Conservation (phyloP, 163 green algal genomes). For the Scenedesmus sp. region DNA sequence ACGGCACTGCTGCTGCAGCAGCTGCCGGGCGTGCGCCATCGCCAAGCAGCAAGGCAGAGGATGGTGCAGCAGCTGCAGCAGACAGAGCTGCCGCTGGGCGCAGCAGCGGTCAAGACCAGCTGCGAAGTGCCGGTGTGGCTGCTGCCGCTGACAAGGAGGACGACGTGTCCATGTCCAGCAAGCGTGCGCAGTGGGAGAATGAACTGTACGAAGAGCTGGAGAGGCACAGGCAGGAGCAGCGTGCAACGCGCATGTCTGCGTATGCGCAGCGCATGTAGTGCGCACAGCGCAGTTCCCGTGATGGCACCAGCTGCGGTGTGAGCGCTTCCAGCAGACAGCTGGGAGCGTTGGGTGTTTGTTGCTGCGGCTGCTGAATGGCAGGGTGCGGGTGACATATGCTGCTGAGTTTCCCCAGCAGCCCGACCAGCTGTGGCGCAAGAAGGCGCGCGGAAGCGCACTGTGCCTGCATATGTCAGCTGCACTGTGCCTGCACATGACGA, state of each 20-base stretch:
- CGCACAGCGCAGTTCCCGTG: neutral
- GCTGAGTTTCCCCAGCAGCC: too few relatives aligned
- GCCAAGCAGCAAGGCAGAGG: neutral
- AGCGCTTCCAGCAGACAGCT: neutral
- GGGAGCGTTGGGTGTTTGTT: neutral
- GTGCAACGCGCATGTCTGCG: neutral
- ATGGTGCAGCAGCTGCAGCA: conserved; percentile 9
- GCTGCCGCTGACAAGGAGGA: conserved; percentile 16
- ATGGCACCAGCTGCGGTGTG: neutral
- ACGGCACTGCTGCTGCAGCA: neutral
- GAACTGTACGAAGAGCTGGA: conserved; percentile 55
- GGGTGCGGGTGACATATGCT: neutral
- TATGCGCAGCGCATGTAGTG: neutral
- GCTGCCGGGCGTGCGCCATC: neutral
- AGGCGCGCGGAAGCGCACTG: neutral
- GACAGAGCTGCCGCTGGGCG: neutral
- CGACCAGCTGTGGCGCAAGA: too few relatives aligned
- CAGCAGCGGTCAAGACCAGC: neutral
- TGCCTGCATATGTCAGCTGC: neutral
- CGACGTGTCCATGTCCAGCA: conserved; percentile 27
- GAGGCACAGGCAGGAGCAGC: conserved; percentile 48
- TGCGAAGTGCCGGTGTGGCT: neutral
- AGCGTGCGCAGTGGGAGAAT: conserved; percentile 48
- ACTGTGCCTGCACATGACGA: neutral
- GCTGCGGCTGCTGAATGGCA: neutral